Evolutionary conservation across 768 basidiomycete genomes (phyloP).

Genomic region (Dioszegia aurantiaca): DNA sequence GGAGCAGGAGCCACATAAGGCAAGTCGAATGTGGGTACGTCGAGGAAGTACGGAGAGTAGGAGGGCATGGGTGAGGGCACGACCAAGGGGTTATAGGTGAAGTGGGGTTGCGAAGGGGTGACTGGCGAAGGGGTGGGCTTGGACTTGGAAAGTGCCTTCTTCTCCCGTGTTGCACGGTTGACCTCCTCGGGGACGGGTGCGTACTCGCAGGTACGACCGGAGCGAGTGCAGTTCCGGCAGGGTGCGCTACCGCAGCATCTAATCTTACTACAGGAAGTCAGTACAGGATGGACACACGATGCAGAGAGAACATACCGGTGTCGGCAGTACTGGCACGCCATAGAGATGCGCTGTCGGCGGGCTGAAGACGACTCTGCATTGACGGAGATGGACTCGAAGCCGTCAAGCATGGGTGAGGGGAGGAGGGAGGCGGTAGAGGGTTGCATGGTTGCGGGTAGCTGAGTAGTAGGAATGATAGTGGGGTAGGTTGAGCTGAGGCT

Average conservation of each 20-base stretch:
- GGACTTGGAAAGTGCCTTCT: conserved; percentile 45
- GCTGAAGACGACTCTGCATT: conserved; percentile 19
- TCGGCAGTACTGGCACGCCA: conserved; percentile 48
- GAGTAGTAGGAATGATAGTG: neutral
- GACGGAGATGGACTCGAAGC: conserved; percentile 17
- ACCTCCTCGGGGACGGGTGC: conserved; percentile 48
- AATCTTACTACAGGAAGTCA: conserved; percentile 32
- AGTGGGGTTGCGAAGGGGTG: conserved; percentile 26
- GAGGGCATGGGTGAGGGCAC: conserved; percentile 16
- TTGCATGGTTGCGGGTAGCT: conserved; percentile 21
- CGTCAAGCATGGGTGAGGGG: conserved; percentile 18
- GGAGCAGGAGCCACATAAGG: conserved; percentile 22
- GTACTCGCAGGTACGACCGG: conserved; percentile 41
- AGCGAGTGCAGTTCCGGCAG: conserved; percentile 44
- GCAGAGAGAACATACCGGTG: conserved; percentile 32
- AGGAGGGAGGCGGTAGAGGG: conserved; percentile 26
- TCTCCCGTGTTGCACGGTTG: conserved; percentile 44
- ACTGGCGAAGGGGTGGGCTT: conserved; percentile 11
- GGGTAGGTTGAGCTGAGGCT: neutral
- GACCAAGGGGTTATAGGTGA: conserved; percentile 2
- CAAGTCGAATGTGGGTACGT: conserved; percentile 27
- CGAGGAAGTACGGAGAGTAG: conserved; percentile 31
- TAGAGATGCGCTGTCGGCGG: conserved; percentile 37
- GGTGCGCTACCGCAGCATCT: conserved; percentile 43
- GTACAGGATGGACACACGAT: neutral